phyloP scores from a whole-genome alignment of 805 yeast genomes.

The Wickerhamiella australiensis region DNA sequence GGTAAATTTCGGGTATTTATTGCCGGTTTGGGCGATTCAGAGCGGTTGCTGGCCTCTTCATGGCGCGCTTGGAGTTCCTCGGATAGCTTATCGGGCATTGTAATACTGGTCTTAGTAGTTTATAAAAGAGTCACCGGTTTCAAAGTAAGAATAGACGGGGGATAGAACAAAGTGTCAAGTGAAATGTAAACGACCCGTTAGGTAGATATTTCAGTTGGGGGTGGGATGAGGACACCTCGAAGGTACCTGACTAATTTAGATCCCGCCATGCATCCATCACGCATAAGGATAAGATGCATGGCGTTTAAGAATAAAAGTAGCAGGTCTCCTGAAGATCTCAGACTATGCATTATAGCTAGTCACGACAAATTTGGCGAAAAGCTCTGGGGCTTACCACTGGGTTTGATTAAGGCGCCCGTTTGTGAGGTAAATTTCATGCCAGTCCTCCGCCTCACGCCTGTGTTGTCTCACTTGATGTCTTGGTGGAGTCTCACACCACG shows the following conservation, averaged over 20 bases:
- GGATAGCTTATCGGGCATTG: conserved; percentile 5
- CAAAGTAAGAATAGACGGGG: background rate
- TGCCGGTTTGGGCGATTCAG: background rate
- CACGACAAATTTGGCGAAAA: too few relatives aligned
- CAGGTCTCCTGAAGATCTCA: background rate
- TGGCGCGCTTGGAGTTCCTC: conserved; percentile 9
- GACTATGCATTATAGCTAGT: too few relatives aligned
- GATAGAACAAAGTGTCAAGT: background rate
- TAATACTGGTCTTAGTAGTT: background rate
- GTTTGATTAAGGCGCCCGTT: too few relatives aligned
- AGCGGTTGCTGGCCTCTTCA: background rate
- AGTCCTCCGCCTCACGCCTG: too few relatives aligned
- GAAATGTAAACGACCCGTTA: background rate
- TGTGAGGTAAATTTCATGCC: too few relatives aligned
- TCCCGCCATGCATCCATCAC: background rate
- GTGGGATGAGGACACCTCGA: conserved; percentile 4
- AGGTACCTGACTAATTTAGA: background rate
- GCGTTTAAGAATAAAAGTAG: background rate
- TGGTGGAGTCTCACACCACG: too few relatives aligned
- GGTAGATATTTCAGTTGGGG: conserved; percentile 2
- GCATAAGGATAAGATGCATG: background rate
- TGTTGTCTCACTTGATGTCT: too few relatives aligned
- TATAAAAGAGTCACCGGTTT: background rate
- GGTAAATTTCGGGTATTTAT: background rate
- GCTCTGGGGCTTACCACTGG: too few relatives aligned